These are phyloP conservation scores for Umbelopsis isabellina DNA, from an alignment of 192 early-diverging fungal genomes.

Conservation along the genomic window DNA sequence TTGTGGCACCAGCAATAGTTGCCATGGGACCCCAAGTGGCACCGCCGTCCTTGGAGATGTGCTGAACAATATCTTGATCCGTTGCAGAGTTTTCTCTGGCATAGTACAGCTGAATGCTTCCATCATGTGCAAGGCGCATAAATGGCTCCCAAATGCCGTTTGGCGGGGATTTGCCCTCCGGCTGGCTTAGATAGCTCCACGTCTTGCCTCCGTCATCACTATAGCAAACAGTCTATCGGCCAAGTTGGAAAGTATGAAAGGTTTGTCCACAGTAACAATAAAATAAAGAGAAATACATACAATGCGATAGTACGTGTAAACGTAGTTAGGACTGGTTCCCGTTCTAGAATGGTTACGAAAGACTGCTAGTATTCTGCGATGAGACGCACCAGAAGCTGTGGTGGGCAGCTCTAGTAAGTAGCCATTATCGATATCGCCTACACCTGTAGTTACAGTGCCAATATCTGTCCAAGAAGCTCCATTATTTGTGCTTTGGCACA, in stretches of 20 bases:
- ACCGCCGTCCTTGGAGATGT: not conserved
- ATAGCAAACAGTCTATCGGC: constrained; percentile 6
- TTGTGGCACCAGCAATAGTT: not conserved
- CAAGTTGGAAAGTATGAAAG: not conserved
- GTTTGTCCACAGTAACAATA: not conserved
- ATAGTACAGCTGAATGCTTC: not conserved
- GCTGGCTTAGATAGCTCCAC: constrained; percentile 1
- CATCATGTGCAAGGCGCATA: not conserved
- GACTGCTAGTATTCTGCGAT: constrained; percentile 8
- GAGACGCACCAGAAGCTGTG: too few species aligned
- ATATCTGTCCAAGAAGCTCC: not conserved
- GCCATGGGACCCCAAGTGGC: not conserved
- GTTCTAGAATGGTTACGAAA: constrained; percentile 2
- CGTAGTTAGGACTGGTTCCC: not conserved
- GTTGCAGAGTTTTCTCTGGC: not conserved
- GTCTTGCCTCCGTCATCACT: constrained; percentile 8
- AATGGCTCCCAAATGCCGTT: constrained; percentile 11
- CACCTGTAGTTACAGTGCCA: not conserved
- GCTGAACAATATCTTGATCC: constrained; percentile 12
- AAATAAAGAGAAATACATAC: not conserved
- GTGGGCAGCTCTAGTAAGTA: constrained; percentile 4
- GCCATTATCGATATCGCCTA: not conserved
- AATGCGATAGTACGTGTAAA: constrained; percentile 9
- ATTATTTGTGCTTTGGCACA: not conserved
- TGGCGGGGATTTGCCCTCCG: not conserved